Conservation (phyloP, 305 asterid genomes). For the Solanum aculeatissimum region DNA sequence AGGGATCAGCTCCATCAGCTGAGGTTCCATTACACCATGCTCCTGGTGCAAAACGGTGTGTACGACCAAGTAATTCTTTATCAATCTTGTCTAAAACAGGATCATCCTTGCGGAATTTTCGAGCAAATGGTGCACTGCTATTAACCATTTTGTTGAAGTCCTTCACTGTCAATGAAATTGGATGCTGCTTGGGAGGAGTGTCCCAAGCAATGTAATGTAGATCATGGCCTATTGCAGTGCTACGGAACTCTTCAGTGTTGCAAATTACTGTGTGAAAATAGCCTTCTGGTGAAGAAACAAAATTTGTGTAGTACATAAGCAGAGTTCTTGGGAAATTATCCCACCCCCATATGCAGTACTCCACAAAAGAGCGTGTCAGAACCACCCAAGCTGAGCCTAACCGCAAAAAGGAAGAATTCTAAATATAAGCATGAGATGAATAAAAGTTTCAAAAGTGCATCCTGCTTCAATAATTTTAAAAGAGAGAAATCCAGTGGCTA, state of each 20-base stretch:
- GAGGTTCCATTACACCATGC: constrained; percentile 86
- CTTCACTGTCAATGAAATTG: constrained; percentile 41
- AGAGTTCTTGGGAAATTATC: constrained; percentile 80
- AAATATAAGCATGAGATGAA: neutral
- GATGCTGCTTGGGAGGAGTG: constrained; percentile 94
- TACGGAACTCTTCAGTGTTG: constrained; percentile 58
- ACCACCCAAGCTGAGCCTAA: constrained; percentile 97
- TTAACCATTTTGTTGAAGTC: constrained; percentile 75
- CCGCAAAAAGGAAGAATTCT: neutral
- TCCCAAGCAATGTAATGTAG: constrained; percentile 98
- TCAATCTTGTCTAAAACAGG: constrained; percentile 77
- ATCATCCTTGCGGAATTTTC: constrained; percentile 81
- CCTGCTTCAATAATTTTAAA: neutral
- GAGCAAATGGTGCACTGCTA: constrained; percentile 84
- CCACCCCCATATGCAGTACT: constrained; percentile 95
- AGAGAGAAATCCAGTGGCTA: neutral
- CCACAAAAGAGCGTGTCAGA: constrained; percentile 69
- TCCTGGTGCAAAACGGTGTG: constrained; percentile 57
- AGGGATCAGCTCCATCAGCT: constrained; percentile 55
- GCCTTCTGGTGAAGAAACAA: constrained; percentile 90
- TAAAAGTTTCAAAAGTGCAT: neutral
- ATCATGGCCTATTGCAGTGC: constrained; percentile 78
- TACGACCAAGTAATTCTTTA: constrained; percentile 57
- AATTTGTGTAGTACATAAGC: constrained; percentile 87
- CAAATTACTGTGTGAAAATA: constrained; percentile 89